phyloP scores from a whole-genome alignment of 352 stramenopile genomes.

The Plasmopara viticola region DNA sequence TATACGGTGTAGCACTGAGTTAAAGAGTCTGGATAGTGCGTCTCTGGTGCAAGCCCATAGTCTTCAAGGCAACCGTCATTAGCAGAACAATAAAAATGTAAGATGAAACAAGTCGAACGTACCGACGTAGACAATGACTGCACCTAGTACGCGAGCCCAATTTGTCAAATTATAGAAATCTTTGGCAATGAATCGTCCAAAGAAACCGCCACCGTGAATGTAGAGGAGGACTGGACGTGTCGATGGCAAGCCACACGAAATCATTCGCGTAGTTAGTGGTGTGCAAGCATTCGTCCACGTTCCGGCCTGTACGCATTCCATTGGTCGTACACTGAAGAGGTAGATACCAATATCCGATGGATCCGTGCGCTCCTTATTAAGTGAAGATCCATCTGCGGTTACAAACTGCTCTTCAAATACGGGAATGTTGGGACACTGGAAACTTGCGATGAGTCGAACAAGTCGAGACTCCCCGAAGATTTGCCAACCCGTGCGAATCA shows the following conservation, averaged over 20 bases:
- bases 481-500: slow-evolving; percentile 80
- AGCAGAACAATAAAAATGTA: background rate
- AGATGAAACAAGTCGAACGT: slow-evolving; percentile 14
- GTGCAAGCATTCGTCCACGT: slow-evolving; percentile 61
- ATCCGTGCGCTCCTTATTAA: slow-evolving; percentile 30
- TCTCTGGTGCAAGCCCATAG: slow-evolving; percentile 78
- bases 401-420: slow-evolving; percentile 68
- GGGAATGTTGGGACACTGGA: slow-evolving; percentile 58
- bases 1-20: slow-evolving; percentile 80
- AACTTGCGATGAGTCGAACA: slow-evolving; percentile 51
- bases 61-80: slow-evolving; percentile 44
- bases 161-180: slow-evolving; percentile 71
- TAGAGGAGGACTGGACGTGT: slow-evolving; percentile 75
- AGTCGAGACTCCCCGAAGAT: slow-evolving; percentile 80
- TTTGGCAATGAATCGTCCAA: slow-evolving; percentile 83
- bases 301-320: slow-evolving; percentile 52
- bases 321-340: slow-evolving; percentile 59
- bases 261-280: slow-evolving; percentile 54
- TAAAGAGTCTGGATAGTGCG: slow-evolving; percentile 69
- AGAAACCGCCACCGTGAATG: slow-evolving; percentile 83
- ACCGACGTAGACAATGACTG: slow-evolving; percentile 85
- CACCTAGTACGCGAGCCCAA: slow-evolving; percentile 65
- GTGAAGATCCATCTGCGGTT: slow-evolving; percentile 30
- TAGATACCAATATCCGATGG: slow-evolving; percentile 61
- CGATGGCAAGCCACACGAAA: slow-evolving; percentile 59